Evolutionary conservation across 2,329 filamentous ascomycete genomes (phyloP), one percentile per base, ranked within the genome.

Genomic region (Penicillium occitanis): DNA sequence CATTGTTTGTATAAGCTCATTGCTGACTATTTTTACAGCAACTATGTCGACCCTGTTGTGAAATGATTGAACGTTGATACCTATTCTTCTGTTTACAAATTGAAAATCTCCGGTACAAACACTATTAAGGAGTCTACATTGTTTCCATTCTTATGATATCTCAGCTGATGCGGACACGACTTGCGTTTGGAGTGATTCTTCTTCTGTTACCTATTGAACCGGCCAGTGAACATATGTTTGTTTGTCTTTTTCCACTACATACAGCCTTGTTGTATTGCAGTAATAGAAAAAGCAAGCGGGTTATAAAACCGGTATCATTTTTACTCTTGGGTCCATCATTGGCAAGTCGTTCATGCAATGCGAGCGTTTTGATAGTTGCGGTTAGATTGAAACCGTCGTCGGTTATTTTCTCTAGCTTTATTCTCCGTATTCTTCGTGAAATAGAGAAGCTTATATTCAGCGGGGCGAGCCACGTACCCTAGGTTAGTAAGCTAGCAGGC

Each of bases 11-110:
- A 19, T 50, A 40, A 7, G 11, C 6, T 10, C 11, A 17, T 25
- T 30, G 48, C 48, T 55, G 14, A 65, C 22, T n/a, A 19, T 33
- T 30, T 25, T 4, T 8, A 17, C 66, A 77, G 76, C 64, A 80
- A 79, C 69, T 78, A 78, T 63, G 75, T 78, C 40, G 64, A 68
- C 22, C 51, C 59, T 53, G 66, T 50, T 11, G 22, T 30, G 19
- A 68, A 65, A 63, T 67, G 53, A 61, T 22, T 35, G 22, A 61
- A 46, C 30, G 22, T 42, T 51, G 42, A 40, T 35, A 50, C 22
- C 30, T n/a, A 19, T 35, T 17, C 60, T 62, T 19, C 19, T 30
- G 22, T 30, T 62, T 51, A 25, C 30, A 62, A 22, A 22, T 37
- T 51, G 42, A 33, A 60, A 17, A 40, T 40, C 33, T 25, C n/a